A percentile compares a stretch with the other conserved stretches of the same genome.
Evolutionary conservation across 2,329 filamentous ascomycete species (phyloP).

Genomic region (Phialophora macrospora): DNA sequence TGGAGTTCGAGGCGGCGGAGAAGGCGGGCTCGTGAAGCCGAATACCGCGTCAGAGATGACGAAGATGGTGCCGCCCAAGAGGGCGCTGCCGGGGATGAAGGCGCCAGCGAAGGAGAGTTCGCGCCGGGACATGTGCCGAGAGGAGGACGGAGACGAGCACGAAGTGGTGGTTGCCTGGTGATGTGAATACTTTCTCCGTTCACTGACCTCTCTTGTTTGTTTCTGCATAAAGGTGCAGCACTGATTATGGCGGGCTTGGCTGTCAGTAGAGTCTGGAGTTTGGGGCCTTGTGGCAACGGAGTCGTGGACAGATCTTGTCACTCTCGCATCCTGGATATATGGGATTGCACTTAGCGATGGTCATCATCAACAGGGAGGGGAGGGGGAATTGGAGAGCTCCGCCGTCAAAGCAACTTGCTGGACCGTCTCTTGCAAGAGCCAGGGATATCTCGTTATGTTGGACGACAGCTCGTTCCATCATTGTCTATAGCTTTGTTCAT

Average conservation of each 20-base stretch:
- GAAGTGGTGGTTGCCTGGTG: constrained; percentile 66
- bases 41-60: constrained; percentile 78
- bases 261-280: background rate
- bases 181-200: constrained; percentile 58
- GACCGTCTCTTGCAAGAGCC: background rate
- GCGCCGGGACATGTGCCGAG: constrained; percentile 25
- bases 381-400: background rate
- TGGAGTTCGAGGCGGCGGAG: constrained; percentile 69
- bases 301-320: background rate
- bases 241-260: background rate
- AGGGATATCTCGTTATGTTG: background rate
- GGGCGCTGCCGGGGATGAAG: constrained; percentile 40
- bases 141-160: constrained; percentile 62
- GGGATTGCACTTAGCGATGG: background rate
- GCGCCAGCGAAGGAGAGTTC: constrained; percentile 43
- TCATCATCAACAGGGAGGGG: background rate
- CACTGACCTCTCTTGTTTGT: background rate
- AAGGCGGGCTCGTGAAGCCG: constrained; percentile 78
- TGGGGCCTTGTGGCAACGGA: background rate
- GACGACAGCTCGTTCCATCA: background rate
- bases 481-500: constrained; percentile 1
- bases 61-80: constrained; percentile 59
- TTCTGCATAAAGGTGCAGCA: background rate
- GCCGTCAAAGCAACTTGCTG: background rate
- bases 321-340: background rate